Percentiles rank a stretch among this genome's conserved stretches.
Conservation (phyloP, 495 filamentous ascomycete genomes). For the Lophiostoma macrostomum region DNA sequence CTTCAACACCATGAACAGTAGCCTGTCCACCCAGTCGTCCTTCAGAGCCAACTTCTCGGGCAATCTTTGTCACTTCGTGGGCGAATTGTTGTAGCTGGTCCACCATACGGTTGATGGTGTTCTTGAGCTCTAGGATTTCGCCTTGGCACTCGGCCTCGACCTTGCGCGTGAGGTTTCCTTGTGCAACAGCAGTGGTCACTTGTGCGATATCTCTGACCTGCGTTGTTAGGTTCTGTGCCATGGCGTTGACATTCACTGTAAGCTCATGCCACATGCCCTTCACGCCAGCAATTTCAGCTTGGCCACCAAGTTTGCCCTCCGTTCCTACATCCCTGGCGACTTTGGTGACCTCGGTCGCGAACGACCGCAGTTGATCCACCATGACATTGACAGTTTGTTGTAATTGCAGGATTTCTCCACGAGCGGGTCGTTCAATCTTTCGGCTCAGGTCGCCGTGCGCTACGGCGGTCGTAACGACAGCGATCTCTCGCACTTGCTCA, state of each 20-base stretch:
- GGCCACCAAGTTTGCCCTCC: conserved; percentile 93
- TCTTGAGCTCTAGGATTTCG: conserved; percentile 92
- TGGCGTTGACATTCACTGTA: conserved; percentile 96
- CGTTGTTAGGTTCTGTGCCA: conserved; percentile 95
- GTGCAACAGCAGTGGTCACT: conserved; percentile 96
- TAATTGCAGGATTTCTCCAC: conserved; percentile 91
- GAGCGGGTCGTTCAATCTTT: conserved; percentile 91
- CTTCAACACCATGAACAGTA: conserved; percentile 94
- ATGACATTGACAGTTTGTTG: conserved; percentile 99
- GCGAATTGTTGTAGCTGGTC: conserved; percentile 96
- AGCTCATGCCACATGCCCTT: conserved; percentile 93
- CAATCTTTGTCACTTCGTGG: conserved; percentile 96
- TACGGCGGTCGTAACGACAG: conserved; percentile 91
- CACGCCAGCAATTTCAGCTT: conserved; percentile 89
- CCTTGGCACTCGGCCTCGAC: conserved; percentile 96
- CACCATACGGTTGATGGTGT: conserved; percentile 99
- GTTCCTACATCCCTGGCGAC: conserved; percentile 97
- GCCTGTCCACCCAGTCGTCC: conserved; percentile 94
- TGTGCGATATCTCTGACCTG: conserved; percentile 98
- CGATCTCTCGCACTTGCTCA: conserved; percentile 92
- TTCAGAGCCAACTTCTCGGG: conserved; percentile 94
- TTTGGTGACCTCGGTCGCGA: conserved; percentile 94
- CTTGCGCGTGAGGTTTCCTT: conserved; percentile 94
- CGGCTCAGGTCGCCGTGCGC: conserved; percentile 94
- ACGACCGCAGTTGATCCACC: conserved; percentile 96